A percentile compares a stretch with the other conserved stretches of the same genome.
Conservation (phyloP, 2,329 filamentous ascomycete species). For the Xylaria sp. region DNA sequence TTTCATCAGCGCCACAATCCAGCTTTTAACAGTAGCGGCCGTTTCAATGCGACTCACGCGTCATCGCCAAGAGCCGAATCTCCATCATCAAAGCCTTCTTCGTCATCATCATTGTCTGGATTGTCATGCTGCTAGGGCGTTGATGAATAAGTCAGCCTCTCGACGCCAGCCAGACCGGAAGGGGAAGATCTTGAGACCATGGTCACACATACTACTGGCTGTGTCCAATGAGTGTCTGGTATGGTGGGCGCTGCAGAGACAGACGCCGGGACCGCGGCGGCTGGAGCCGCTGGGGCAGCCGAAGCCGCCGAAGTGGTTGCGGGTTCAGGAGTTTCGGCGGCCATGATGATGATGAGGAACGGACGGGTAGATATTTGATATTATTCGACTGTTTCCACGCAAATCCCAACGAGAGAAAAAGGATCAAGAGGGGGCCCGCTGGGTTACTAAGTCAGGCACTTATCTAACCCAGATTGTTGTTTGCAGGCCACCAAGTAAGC, state of each 20-base stretch:
- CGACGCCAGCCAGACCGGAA: not conserved
- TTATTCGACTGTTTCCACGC: not conserved
- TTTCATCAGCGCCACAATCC: slow-evolving; percentile 18
- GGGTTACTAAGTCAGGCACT: slow-evolving; percentile 2
- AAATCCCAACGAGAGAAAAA: not conserved
- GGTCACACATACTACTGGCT: slow-evolving; percentile 31
- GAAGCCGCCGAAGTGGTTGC: not conserved
- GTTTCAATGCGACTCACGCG: slow-evolving; percentile 40
- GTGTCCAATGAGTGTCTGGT: slow-evolving; percentile 37
- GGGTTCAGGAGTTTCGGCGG: slow-evolving; percentile 18
- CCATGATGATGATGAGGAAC: not conserved
- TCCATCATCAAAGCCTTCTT: slow-evolving; percentile 34
- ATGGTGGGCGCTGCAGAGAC: slow-evolving; percentile 24
- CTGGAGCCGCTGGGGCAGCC: too few species aligned
- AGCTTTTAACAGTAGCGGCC: not conserved
- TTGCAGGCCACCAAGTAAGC: not conserved
- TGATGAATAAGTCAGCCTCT: slow-evolving; percentile 26
- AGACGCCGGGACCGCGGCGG: slow-evolving; percentile 24
- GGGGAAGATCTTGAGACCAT: not conserved
- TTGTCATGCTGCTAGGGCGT: slow-evolving; percentile 35
- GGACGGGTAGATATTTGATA: not conserved
- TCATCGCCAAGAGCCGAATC: slow-evolving; percentile 47
- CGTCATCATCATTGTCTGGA: slow-evolving; percentile 36
- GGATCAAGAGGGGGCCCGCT: slow-evolving; percentile 10
- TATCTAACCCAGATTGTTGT: not conserved